These are phyloP conservation scores for Crithidia fasciculata DNA, from an alignment of 208 protist genomes.

Conservation along the genomic window DNA sequence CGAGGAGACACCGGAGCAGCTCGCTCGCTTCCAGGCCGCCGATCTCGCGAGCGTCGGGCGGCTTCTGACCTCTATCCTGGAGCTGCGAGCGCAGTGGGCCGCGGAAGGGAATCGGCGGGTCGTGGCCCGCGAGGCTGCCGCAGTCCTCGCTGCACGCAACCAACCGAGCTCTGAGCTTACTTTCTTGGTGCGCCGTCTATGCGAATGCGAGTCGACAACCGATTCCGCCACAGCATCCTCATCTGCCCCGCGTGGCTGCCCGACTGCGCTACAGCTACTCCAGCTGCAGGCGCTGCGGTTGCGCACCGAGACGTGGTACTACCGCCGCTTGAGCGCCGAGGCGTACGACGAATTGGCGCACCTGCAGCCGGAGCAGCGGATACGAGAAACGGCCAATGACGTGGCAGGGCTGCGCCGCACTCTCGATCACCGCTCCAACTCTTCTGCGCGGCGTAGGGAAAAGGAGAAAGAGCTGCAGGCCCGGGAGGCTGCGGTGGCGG, in stretches of 20 bases:
- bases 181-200: constrained; percentile 39
- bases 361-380: not conserved
- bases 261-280: constrained; percentile 54
- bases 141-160: not conserved
- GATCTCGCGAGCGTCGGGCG: constrained; percentile 60
- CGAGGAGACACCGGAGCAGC: constrained; percentile 22
- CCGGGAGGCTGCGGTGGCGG: constrained; percentile 38
- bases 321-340: constrained; percentile 58
- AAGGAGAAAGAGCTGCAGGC: constrained; percentile 1
- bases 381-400: not conserved
- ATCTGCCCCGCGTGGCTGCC: constrained; percentile 1
- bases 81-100: constrained; percentile 28
- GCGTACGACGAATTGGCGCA: constrained; percentile 23
- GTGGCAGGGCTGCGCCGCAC: not conserved
- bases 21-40: constrained; percentile 29
- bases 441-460: not conserved
- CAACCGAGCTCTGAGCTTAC: constrained; percentile 36
- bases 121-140: not conserved
- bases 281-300: constrained; percentile 82
- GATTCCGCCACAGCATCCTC: not conserved
- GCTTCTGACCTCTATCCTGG: constrained; percentile 44
- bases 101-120: not conserved
- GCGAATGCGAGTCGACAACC: constrained; percentile 17
- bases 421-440: not conserved
- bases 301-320: constrained; percentile 63